Base-by-base conservation (phyloP, 306 rosid genomes). In the Bauhinia variegata region DNA sequence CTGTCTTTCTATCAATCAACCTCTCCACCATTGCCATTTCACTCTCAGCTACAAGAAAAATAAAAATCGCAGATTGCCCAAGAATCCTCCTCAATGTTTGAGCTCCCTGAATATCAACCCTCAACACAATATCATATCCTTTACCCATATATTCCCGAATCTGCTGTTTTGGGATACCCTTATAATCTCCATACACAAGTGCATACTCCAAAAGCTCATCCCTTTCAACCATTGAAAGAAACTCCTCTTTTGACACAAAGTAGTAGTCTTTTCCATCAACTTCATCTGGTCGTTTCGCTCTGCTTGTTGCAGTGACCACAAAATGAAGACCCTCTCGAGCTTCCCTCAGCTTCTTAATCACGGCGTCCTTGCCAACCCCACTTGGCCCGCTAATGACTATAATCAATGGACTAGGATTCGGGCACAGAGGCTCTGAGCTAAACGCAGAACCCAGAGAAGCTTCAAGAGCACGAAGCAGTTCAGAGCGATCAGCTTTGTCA, bases 61-160 rank as follows among this genome's bases (percentile, higher is more conserved):
- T 72, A 31, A 93, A 93, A 31, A 93, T 87, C 16, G 90, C 99
- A 1, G 95, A 80, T 3, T 80, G 32, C 71, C 99, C 95, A 11
- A 93, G 79, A 7, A 75, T 76, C 67, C 75, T 79, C 87, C 90
- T 63, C 75, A 93, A 64, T 1, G 99, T 90, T 60, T 81, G 76
- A 2, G 99, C 99, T 0, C 99, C 99, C 74, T 90, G 99, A 23
- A 90, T 88, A 39, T 93, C 99, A 30, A 93, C 99, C 51, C 99
- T 82, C 56, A 93, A 47, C 43, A 93, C 95, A 5, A 83, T 78
- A 60, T 90, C 99, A 12, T 23, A 74, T 0, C 99, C 99, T 33
- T 81, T 81, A 8, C 72, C 95, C 95, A 93, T 78, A 37, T 19
- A 82, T 7, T 93, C 99, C 67, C 91, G 60, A 4, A 93, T 85